Base-by-base conservation (phyloP, 176 grass and related monocot species). In the Musa schizocarpa region DNA sequence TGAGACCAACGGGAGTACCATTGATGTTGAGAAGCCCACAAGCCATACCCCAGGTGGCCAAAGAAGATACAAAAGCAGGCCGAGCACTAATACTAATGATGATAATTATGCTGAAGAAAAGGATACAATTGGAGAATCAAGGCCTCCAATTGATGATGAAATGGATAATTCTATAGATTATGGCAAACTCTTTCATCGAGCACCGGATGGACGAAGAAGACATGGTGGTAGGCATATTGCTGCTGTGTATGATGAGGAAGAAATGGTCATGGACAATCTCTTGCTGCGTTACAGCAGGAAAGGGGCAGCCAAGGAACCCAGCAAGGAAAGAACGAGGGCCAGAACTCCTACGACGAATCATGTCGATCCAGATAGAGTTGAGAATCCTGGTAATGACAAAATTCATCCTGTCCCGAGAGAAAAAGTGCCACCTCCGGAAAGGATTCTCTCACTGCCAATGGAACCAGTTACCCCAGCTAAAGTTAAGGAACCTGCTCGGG, bases 261-360 rank as follows among this genome's bases (percentile, higher is more conserved):
- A 87, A 4, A 86, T 77, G 22, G 16, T 26, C n/a, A 20, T 73
- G 56, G 69, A 80, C 13, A 58, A 58, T 20, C 80, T 94, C 64
- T 86, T 95, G 52, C 83, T 81, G 81, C 86, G 89, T 52, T 89
- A 94, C 80, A 99, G 96, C 78, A 88, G 82, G 81, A 99, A 99
- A 86, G 86, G 91, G 72, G 56, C 11, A 34, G 72, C 3, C 16
- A 55, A 26, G 27, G 22, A 54, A 9, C n/a, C 10, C 23, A 56
- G 53, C 22, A 74, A 50, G 75, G 82, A 84, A 68, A 79, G 77
- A 54, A 74, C 13, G n/a, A 43, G 34, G 34, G 34, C 34, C 29
- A 34, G 29, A 34, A 34, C 29, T 34, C 3, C 29, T 43, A 56
- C 22, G 50, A 56, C 23, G 9, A 9, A 26, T 11, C 50, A 50